Conservation (phyloP, 495 filamentous ascomycete genomes). For the Ascobolus immersus region DNA sequence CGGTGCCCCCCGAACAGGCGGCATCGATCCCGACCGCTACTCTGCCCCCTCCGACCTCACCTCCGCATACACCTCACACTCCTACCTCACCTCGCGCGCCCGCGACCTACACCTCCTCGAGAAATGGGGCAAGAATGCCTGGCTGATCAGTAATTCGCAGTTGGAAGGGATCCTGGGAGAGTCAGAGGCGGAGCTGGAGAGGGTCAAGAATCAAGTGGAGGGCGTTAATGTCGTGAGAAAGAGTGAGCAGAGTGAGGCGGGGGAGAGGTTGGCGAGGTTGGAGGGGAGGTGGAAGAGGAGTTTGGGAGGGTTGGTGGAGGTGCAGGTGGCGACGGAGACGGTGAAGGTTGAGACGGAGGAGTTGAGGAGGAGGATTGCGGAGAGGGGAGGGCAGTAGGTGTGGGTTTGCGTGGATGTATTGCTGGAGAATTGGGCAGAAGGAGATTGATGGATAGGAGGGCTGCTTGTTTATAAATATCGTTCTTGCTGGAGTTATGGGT, state of each 20-base stretch:
- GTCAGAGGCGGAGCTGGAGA: slow-evolving; percentile 56
- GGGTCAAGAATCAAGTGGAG: slow-evolving; percentile 37
- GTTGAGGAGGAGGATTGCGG: no score
- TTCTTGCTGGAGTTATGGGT: no score
- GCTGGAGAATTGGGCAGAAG: no score
- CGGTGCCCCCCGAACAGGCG: slow-evolving; percentile 26
- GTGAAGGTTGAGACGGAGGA: no score
- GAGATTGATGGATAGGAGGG: no score
- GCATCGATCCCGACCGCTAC: slow-evolving; percentile 63
- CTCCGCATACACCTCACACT: slow-evolving; percentile 34
- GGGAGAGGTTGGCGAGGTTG: slow-evolving; percentile 38
- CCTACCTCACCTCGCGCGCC: slow-evolving; percentile 38
- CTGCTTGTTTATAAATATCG: no score
- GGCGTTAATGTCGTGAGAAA: slow-evolving; percentile 43
- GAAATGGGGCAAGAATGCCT: slow-evolving; percentile 61
- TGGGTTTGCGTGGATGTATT: no score
- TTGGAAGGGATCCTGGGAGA: slow-evolving; percentile 42
- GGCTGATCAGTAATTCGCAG: slow-evolving; percentile 62
- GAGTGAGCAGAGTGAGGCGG: slow-evolving; percentile 38
- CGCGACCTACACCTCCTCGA: slow-evolving; percentile 52
- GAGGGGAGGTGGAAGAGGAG: slow-evolving; percentile 50
- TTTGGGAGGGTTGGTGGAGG: slow-evolving; percentile 44
- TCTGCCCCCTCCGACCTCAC: slow-evolving; percentile 16
- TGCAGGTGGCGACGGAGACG: no score
- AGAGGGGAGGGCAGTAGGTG: no score